Percentiles rank a stretch among this genome's conserved stretches.
phyloP scores from a whole-genome alignment of 805 yeast species.

The Starmerella sp. region DNA sequence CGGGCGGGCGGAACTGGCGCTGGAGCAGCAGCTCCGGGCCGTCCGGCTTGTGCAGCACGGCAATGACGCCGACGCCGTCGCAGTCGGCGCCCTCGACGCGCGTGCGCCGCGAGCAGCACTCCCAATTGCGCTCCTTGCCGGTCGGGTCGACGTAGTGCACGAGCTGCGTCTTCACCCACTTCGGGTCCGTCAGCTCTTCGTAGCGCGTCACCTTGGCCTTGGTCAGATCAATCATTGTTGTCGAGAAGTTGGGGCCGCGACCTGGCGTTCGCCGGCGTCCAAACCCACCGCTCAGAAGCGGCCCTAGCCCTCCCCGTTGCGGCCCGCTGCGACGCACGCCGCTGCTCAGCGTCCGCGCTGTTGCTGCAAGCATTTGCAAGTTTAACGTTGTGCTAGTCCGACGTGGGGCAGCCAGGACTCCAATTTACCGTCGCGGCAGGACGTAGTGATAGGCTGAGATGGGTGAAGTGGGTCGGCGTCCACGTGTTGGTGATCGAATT shows the following conservation, averaged over 20 bases:
- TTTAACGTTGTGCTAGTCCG: not conserved
- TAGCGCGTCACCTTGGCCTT: slow-evolving; percentile 26
- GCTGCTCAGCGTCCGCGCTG: not conserved
- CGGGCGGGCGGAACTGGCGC: slow-evolving; percentile 91
- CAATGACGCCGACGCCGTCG: slow-evolving; percentile 89
- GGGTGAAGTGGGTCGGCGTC: too few species aligned
- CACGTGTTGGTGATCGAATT: too few species aligned
- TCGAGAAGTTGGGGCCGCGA: not conserved
- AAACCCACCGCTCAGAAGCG: not conserved
- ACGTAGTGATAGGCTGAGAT: too few species aligned
- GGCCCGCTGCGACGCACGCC: not conserved
- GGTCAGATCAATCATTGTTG: slow-evolving; percentile 14
- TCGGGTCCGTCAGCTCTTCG: slow-evolving; percentile 37
- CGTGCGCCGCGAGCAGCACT: slow-evolving; percentile 73
- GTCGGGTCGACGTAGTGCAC: slow-evolving; percentile 35
- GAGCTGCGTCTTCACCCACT: slow-evolving; percentile 43
- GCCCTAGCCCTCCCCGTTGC: not conserved
- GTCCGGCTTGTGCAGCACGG: slow-evolving; percentile 45
- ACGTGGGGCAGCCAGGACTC: too few species aligned
- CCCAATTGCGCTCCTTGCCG: slow-evolving; percentile 61
- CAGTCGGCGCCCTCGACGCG: slow-evolving; percentile 48
- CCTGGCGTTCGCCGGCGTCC: not conserved
- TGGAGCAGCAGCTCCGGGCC: slow-evolving; percentile 54
- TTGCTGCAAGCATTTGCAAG: not conserved
- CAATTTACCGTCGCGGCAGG: too few species aligned